Base-by-base conservation (phyloP, 345 rosid genomes). In the Stellera chamaejasme region DNA sequence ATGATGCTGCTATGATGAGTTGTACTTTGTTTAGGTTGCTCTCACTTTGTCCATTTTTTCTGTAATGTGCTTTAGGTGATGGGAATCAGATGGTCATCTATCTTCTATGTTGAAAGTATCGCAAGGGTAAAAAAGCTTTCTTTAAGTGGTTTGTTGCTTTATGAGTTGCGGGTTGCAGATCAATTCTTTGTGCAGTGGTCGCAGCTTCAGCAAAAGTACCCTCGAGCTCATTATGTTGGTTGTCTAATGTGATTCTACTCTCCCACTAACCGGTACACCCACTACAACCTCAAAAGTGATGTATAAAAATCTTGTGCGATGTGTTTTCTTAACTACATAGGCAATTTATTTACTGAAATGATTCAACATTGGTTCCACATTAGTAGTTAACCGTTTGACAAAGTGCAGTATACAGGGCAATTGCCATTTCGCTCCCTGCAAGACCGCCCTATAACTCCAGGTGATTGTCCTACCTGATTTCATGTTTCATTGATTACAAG, bases 181-280 rank as follows among this genome's bases (percentile, higher is more conserved):
- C 84, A 83, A 52, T 79, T 89, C 68, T 89, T 69, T 61, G 96
- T 89, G 64, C 97, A 92, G 43, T 92, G 98, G 97, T 91, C 98
- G 6, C 85, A 84, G 47, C 73, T 87, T 26, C 84, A 78, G 67
- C 76, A 66, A 50, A 67, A 79, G 45, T 83, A 87, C 62, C 76
- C 90, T 27, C 82, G 82, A 58, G 79, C 90, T 59, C 82, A 76
- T 45, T 78, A 84, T 64, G 95, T 87, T 55, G 96, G 96, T 27
- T 72, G 97, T 66, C 83, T 87, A 61, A 93, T 89, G 97, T 48
- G 51, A 64, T 52, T 60, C 60, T 52, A 56, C 61, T 61, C 46
- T 68, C 16, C 71, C 53, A 28, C 43, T 46, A 50, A 44, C 58
- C 60, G 61, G 58, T 68, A 52, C 54, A 56, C 36, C 48, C 15